Evolutionary conservation across 257 asterid species (phyloP).

Genomic region (Avicennia marina): DNA sequence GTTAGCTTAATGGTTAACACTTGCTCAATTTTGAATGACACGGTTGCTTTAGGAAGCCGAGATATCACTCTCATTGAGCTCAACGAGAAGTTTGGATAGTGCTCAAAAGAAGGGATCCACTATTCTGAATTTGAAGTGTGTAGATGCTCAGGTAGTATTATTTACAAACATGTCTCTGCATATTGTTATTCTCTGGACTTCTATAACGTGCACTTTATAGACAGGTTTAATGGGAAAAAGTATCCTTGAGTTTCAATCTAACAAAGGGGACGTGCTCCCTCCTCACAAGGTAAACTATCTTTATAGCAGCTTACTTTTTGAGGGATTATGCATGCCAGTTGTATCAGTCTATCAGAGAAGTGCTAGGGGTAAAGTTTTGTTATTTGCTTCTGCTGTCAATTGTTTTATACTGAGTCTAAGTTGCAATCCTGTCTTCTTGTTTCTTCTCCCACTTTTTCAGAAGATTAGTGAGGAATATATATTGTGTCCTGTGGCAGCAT

Average conservation of each 20-base stretch:
- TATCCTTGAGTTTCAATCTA: constrained; percentile 85
- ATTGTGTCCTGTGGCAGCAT: constrained; percentile 19
- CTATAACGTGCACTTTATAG: constrained; percentile 39
- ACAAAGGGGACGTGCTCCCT: constrained; percentile 90
- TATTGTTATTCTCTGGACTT: background rate
- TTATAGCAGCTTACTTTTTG: constrained; percentile 2
- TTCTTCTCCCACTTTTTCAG: too few species aligned
- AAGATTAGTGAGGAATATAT: background rate
- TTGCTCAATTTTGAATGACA: background rate
- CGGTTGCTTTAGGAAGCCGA: constrained; percentile 81
- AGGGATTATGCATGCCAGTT: constrained; percentile 2
- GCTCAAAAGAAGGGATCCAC: constrained; percentile 93
- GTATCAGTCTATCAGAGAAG: too few species aligned
- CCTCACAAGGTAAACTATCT: constrained; percentile 70
- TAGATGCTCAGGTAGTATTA: constrained; percentile 73
- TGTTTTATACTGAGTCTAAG: too few species aligned
- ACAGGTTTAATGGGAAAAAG: constrained; percentile 93
- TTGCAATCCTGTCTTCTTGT: too few species aligned
- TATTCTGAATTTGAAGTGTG: constrained; percentile 85
- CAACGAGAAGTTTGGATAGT: constrained; percentile 76
- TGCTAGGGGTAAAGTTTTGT: too few species aligned
- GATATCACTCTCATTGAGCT: constrained; percentile 75
- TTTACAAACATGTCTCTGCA: background rate
- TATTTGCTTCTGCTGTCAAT: too few species aligned
- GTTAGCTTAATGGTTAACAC: background rate